Evolutionary conservation across 2,329 filamentous ascomycete species (phyloP), one percentile per base, ranked within the genome.

Genomic region (Cercospora sp.): DNA sequence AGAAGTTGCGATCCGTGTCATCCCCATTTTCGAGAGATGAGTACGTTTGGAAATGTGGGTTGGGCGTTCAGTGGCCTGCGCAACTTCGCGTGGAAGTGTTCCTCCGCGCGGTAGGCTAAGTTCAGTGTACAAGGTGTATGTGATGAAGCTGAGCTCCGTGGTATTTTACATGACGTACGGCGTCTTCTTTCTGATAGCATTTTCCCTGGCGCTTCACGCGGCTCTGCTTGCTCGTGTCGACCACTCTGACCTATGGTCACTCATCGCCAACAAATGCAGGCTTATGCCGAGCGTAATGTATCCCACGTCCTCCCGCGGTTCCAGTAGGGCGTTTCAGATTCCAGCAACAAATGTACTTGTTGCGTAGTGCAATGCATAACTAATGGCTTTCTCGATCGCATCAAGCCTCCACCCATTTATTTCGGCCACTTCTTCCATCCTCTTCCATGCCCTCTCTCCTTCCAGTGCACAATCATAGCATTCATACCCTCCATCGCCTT

Each of bases 401-500:
- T 24, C 12, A 21, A 51, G 18, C 18, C 12, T 9, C 7, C 49
- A 2, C 1, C 26, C 49, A 55, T 65, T 68, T 68, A 72, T 68
- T 72, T 90, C 73, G 90, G 90, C 85, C 87, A 92, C 79, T 91
- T 89, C 83, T 89, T 91, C 89, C 89, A 91, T 55, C 89, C 89
- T 78, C 89, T 83, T 75, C 90, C 90, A 80, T 92, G 90, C 72
- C 90, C 90, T 83, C 95, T 92, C 88, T 91, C 89, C 83, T 97
- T 97, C 95, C 94, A 99, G 80, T 91, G 86, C 80, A 91, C 88
- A 79, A 99, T 92, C 83, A 98, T 87, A 77, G 90, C 88, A 71
- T 94, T 93, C 95, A 99, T 99, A 69, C 90, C 89, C 83, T 96
- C 81, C 92, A 98, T 97, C 68, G 95, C 95, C 81, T 92, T 87